These are phyloP conservation scores for Filobasidium floriforme DNA, from an alignment of 768 basidiomycete genomes.

Conservation along the genomic window DNA sequence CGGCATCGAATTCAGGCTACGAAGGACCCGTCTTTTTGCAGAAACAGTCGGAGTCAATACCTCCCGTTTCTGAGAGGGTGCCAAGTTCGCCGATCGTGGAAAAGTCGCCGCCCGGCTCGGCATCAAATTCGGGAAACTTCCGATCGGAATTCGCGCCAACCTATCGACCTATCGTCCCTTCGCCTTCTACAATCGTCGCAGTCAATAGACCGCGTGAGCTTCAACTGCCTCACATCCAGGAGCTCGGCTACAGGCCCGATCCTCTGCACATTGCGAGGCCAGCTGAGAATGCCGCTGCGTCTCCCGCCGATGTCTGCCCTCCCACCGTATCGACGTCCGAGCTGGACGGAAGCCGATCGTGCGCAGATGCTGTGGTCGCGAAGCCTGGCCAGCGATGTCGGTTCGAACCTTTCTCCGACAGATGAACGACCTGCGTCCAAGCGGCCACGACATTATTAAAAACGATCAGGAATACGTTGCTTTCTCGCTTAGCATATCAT, in stretches of 20 bases:
- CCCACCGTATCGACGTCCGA: conserved; percentile 1
- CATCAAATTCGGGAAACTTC: too few species aligned
- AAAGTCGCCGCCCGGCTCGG: too few species aligned
- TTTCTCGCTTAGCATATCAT: too few species aligned
- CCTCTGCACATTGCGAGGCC: neutral
- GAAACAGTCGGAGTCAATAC: neutral
- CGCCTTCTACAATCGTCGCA: neutral
- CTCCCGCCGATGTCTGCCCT: neutral
- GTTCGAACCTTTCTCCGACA: neutral
- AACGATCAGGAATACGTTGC: too few species aligned
- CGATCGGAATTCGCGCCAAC: too few species aligned
- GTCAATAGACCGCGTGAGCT: neutral
- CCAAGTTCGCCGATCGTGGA: too few species aligned
- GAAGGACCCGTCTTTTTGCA: conserved; percentile 7
- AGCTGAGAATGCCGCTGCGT: neutral
- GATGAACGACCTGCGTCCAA: neutral
- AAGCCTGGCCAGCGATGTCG: conserved; percentile 2
- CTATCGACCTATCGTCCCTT: too few species aligned
- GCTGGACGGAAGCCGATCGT: neutral
- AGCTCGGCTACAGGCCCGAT: neutral
- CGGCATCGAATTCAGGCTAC: conserved; percentile 3
- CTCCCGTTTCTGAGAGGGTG: neutral
- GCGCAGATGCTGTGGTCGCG: conserved; percentile 4
- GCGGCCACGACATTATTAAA: neutral
- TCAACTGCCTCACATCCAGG: neutral